A percentile compares a stretch with the other conserved stretches of the same genome.
These are phyloP conservation scores for Antarctomyces pellizariae DNA, from an alignment of 495 filamentous ascomycete species.

Conservation along the genomic window DNA sequence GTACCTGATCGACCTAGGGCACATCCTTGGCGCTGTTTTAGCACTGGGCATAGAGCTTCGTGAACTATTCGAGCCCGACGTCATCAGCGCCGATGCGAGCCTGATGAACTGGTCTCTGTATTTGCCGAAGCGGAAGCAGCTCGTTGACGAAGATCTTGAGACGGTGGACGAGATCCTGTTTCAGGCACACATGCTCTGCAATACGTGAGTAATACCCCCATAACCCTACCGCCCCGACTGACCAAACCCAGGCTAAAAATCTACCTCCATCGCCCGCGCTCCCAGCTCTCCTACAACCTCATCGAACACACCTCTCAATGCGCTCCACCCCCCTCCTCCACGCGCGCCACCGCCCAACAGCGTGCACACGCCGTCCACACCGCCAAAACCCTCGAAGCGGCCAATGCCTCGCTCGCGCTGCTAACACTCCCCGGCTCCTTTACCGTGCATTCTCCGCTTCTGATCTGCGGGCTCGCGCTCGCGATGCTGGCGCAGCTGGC, in stretches of 20 bases:
- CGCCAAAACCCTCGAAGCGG: slow-evolving; percentile 40
- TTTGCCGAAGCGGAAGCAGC: slow-evolving; percentile 38
- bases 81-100: slow-evolving; percentile 35
- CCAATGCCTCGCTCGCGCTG: slow-evolving; percentile 38
- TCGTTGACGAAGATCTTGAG: slow-evolving; percentile 34
- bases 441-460: slow-evolving; percentile 39
- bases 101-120: slow-evolving; percentile 47
- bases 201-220: slow-evolving; percentile 12
- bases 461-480: slow-evolving; percentile 38
- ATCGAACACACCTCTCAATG: slow-evolving; percentile 18
- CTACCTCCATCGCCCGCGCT: slow-evolving; percentile 34
- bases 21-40: slow-evolving; percentile 37
- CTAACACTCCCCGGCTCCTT: slow-evolving; percentile 38
- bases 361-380: slow-evolving; percentile 29
- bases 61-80: slow-evolving; percentile 9
- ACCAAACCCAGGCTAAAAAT: slow-evolving; percentile 19
- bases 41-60: slow-evolving; percentile 13
- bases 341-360: slow-evolving; percentile 14
- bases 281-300: slow-evolving; percentile 15
- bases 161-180: slow-evolving; percentile 50
- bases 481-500: slow-evolving; percentile 20
- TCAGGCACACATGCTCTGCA: slow-evolving; percentile 39
- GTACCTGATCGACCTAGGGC: slow-evolving; percentile 34
- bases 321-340: slow-evolving; percentile 18
- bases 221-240: slow-evolving; percentile 8